phyloP scores from a whole-genome alignment of 2,329 filamentous ascomycete species.

The Phaeosphaeria sp. region DNA sequence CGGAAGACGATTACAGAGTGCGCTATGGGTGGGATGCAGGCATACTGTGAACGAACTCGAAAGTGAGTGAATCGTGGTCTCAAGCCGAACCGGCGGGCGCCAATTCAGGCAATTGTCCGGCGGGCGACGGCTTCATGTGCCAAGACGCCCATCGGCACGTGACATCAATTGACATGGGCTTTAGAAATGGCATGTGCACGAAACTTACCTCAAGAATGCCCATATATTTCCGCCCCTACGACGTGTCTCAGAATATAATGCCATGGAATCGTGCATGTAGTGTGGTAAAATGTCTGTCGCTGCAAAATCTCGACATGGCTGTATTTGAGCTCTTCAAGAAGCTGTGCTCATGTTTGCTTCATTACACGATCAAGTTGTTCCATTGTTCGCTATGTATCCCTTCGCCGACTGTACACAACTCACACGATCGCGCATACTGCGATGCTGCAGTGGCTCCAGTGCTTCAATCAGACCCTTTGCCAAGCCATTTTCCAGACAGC shows the following conservation, averaged over 20 bases:
- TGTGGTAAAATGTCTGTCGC: no score
- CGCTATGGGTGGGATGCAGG: constrained; percentile 3
- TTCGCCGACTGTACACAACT: not conserved
- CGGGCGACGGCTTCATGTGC: no score
- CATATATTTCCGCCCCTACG: not conserved
- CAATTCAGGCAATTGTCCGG: not conserved
- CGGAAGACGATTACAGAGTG: constrained; percentile 7
- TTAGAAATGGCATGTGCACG: not conserved
- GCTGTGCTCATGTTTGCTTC: no score
- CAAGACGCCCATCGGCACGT: constrained; percentile 14
- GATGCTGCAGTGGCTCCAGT: no score
- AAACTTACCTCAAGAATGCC: not conserved
- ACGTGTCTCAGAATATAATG: not conserved
- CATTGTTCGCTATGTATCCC: not conserved
- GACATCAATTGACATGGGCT: not conserved
- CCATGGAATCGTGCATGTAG: not conserved
- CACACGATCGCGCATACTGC: not conserved
- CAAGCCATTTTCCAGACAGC: constrained; percentile 20
- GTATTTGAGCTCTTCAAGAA: no score
- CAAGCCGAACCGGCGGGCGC: not conserved
- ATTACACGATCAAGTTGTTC: no score
- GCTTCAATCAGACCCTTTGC: no score
- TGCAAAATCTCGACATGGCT: not conserved
- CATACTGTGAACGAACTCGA: constrained; percentile 16
- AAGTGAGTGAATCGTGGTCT: constrained; percentile 28